Percentiles rank a stretch among this genome's conserved stretches.
phyloP scores from a whole-genome alignment of 164 flowering plant species.

The Magnolia changhungtana region DNA sequence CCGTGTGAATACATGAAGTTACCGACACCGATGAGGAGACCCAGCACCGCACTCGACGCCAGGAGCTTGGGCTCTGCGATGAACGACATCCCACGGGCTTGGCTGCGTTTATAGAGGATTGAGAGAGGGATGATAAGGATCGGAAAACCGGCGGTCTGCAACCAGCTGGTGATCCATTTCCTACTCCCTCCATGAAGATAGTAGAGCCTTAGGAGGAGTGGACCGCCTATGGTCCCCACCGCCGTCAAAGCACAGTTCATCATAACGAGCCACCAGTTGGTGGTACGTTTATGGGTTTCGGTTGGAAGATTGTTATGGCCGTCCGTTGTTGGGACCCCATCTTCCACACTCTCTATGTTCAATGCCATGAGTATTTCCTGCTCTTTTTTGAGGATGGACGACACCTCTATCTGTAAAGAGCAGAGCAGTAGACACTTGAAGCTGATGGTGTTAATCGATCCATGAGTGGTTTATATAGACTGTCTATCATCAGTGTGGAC shows the following conservation, averaged over 20 bases:
- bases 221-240: not conserved
- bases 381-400: not conserved
- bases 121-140: conserved; percentile 3
- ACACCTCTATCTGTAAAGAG: not conserved
- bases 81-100: not conserved
- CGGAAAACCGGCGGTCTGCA: conserved; percentile 5
- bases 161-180: conserved; percentile 5
- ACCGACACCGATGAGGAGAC: conserved; percentile 17
- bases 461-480: not conserved
- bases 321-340: not conserved
- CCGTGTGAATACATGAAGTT: conserved; percentile 21
- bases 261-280: not conserved
- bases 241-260: not conserved
- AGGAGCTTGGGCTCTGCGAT: conserved; percentile 9
- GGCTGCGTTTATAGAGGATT: not conserved
- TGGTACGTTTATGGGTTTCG: not conserved
- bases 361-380: not conserved
- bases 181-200: conserved; percentile 4
- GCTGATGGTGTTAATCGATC: not conserved
- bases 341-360: not conserved
- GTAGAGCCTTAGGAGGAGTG: conserved; percentile 1
- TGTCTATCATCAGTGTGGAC: not conserved
- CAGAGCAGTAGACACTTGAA: not conserved
- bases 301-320: not conserved
- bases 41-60: conserved; percentile 4